Evolutionary conservation across 768 basidiomycete genomes (phyloP).

Genomic region (Lentinula boryana): DNA sequence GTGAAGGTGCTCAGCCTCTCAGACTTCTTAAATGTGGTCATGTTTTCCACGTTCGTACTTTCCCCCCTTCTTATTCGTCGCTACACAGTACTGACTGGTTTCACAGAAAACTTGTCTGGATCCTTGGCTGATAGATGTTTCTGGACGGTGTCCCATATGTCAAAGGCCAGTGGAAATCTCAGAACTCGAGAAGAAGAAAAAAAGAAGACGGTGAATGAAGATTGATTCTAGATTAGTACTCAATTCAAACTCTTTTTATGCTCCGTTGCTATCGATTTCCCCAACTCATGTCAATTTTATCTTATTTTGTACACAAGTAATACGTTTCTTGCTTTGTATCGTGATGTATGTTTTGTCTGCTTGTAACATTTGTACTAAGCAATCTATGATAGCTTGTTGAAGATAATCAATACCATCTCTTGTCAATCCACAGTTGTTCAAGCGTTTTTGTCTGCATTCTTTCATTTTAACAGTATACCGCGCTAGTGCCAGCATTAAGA

Average conservation of each 20-base stretch:
- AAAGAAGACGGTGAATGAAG: conserved; percentile 4
- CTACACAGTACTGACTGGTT: conserved; percentile 8
- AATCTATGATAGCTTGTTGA: neutral
- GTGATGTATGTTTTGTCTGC: too few relatives aligned
- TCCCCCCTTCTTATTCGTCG: neutral
- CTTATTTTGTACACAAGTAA: too few relatives aligned
- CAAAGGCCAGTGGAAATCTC: conserved; percentile 64
- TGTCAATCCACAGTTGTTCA: too few relatives aligned
- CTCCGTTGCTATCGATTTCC: too few relatives aligned
- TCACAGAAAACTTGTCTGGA: conserved; percentile 80
- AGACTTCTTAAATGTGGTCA: conserved; percentile 76
- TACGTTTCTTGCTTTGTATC: too few relatives aligned
- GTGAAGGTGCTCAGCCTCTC: conserved; percentile 71
- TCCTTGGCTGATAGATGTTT: conserved; percentile 82
- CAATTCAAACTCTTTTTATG: too few relatives aligned
- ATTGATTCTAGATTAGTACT: too few relatives aligned
- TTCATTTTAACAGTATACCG: too few relatives aligned
- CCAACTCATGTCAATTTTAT: too few relatives aligned
- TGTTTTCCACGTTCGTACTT: conserved; percentile 75
- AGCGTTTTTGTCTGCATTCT: too few relatives aligned
- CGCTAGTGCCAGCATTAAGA: too few relatives aligned
- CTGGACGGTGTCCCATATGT: conserved; percentile 85
- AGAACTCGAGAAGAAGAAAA: conserved; percentile 27
- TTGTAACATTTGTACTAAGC: neutral
- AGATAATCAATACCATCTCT: neutral